phyloP scores from a whole-genome alignment of 495 filamentous ascomycete genomes.

The Immersiella caudata region DNA sequence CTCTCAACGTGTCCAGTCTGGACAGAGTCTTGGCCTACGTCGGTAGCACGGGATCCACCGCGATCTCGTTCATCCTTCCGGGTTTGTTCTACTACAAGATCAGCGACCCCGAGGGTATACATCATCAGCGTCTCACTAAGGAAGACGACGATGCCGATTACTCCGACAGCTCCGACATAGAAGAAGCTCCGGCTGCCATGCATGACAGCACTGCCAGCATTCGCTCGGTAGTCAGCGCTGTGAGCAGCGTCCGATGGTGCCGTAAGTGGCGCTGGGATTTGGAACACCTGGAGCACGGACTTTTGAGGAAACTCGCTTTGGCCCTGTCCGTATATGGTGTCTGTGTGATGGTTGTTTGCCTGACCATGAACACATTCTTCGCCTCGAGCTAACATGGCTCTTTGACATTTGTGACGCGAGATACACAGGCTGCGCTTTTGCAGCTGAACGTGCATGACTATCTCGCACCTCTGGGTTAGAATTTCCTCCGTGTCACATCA shows the following conservation, averaged over 20 bases:
- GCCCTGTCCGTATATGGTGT: constrained; percentile 80
- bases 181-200: constrained; percentile 41
- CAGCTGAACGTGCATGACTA: neutral
- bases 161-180: constrained; percentile 49
- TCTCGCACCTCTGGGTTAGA: neutral
- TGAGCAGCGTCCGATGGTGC: constrained; percentile 33
- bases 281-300: constrained; percentile 50
- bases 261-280: constrained; percentile 51
- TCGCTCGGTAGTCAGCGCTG: constrained; percentile 45
- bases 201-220: constrained; percentile 51
- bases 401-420: neutral
- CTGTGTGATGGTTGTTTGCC: constrained; percentile 85
- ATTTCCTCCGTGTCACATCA: neutral
- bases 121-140: constrained; percentile 82
- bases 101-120: constrained; percentile 76
- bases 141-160: constrained; percentile 75
- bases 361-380: constrained; percentile 69
- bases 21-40: constrained; percentile 94
- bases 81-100: constrained; percentile 99
- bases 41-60: constrained; percentile 88
- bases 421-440: neutral
- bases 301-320: constrained; percentile 74
- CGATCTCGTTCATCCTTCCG: constrained; percentile 94
- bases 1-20: constrained; percentile 86
- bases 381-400: neutral